Evolutionary conservation across 345 rosid species (phyloP).

Genomic region (Luvunga scandens): DNA sequence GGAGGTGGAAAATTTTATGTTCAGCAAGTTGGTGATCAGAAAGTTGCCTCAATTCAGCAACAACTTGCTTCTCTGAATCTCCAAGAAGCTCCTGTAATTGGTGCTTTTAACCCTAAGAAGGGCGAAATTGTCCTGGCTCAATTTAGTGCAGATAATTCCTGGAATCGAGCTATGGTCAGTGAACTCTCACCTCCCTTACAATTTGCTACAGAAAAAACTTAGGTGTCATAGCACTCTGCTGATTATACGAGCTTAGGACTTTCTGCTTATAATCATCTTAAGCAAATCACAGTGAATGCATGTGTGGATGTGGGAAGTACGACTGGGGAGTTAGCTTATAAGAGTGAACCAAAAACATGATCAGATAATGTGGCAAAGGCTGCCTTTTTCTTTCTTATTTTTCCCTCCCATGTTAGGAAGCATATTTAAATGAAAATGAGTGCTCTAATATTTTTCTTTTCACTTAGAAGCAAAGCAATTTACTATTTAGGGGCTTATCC

Average conservation of each 20-base stretch:
- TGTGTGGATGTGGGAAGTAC: not conserved
- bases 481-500: not conserved
- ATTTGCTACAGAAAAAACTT: not conserved
- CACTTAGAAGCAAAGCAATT: not conserved
- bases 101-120: slow-evolving; percentile 84
- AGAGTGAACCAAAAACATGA: not conserved
- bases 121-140: slow-evolving; percentile 95
- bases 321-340: not conserved
- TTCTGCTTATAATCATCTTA: not conserved
- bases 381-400: not conserved
- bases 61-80: slow-evolving; percentile 75
- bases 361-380: not conserved
- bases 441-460: not conserved
- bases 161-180: slow-evolving; percentile 98
- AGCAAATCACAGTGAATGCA: not conserved
- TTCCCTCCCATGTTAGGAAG: not conserved
- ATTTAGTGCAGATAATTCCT: slow-evolving; percentile 89
- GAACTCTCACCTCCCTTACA: not conserved
- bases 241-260: not conserved
- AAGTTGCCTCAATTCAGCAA: slow-evolving; percentile 71
- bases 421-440: not conserved
- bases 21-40: slow-evolving; percentile 79
- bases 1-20: slow-evolving; percentile 91
- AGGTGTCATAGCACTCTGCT: not conserved
- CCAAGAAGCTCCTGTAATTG: slow-evolving; percentile 76